These are phyloP conservation scores for Flaveria bidentis DNA, from an alignment of 129 eudicot species.

Conservation along the genomic window DNA sequence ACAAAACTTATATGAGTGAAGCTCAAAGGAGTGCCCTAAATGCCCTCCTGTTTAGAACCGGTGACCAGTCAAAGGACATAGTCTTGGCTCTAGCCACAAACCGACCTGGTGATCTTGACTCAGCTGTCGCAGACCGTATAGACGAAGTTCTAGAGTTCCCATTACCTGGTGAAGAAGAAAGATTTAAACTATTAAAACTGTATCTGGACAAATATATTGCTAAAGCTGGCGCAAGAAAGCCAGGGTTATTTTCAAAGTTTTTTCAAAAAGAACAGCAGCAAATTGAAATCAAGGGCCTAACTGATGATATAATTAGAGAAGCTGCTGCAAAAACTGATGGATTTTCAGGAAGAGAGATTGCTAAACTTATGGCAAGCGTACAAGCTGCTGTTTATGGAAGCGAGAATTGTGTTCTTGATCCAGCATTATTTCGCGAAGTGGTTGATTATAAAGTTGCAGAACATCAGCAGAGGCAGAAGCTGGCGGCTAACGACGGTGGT, in stretches of 20 bases:
- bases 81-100: conserved; percentile 96
- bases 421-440: conserved; percentile 74
- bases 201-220: conserved; percentile 89
- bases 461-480: conserved; percentile 87
- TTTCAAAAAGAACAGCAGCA: conserved; percentile 76
- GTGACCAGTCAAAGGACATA: conserved; percentile 97
- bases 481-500: conserved; percentile 45
- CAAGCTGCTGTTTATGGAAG: conserved; percentile 99
- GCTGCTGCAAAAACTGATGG: conserved; percentile 88
- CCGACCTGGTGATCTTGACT: conserved; percentile 97
- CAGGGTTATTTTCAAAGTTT: conserved; percentile 55
- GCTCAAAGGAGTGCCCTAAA: conserved; percentile 99
- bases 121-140: conserved; percentile 93
- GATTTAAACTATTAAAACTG: conserved; percentile 79
- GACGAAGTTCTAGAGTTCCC: conserved; percentile 98
- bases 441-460: conserved; percentile 96
- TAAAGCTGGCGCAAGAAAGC: conserved; percentile 73
- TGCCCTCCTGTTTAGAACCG: conserved; percentile 92
- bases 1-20: conserved; percentile 99
- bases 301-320: conserved; percentile 71
- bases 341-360: conserved; percentile 95
- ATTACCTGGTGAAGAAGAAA: conserved; percentile 90
- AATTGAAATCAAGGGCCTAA: conserved; percentile 76
- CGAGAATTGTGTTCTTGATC: conserved; percentile 77
- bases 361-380: conserved; percentile 96